Evolutionary conservation across 257 asterid genomes (phyloP).

Genomic region (Solanum ossicruentum): DNA sequence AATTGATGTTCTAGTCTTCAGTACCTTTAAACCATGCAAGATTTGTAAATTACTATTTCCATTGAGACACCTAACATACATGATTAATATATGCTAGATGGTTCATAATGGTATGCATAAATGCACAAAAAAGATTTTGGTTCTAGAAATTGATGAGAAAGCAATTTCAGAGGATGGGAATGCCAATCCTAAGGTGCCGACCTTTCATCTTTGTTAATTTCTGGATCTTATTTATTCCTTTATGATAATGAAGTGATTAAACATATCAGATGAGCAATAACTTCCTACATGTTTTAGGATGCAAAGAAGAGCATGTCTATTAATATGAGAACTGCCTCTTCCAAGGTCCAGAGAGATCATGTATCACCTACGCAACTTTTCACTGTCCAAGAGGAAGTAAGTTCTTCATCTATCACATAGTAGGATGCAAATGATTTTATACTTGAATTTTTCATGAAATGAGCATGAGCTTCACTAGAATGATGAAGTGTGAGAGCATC

Average conservation of each 20-base stretch:
- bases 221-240: neutral
- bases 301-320: conserved; percentile 34
- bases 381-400: conserved; percentile 59
- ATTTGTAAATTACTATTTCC: neutral
- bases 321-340: conserved; percentile 19
- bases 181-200: conserved; percentile 16
- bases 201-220: neutral
- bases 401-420: neutral
- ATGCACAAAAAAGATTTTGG: conserved; percentile 31
- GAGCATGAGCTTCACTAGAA: neutral
- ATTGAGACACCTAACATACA: neutral
- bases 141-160: conserved; percentile 48
- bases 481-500: neutral
- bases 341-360: conserved; percentile 14
- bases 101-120: conserved; percentile 78
- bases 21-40: neutral
- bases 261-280: neutral
- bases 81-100: conserved; percentile 39
- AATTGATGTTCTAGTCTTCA: neutral
- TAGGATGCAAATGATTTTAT: neutral
- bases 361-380: conserved; percentile 28
- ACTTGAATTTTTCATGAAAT: neutral
- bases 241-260: neutral
- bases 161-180: conserved; percentile 53
- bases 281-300: neutral